Evolutionary conservation across 2,329 filamentous ascomycete genomes (phyloP).

Genomic region (Pezizomycotina sp.): DNA sequence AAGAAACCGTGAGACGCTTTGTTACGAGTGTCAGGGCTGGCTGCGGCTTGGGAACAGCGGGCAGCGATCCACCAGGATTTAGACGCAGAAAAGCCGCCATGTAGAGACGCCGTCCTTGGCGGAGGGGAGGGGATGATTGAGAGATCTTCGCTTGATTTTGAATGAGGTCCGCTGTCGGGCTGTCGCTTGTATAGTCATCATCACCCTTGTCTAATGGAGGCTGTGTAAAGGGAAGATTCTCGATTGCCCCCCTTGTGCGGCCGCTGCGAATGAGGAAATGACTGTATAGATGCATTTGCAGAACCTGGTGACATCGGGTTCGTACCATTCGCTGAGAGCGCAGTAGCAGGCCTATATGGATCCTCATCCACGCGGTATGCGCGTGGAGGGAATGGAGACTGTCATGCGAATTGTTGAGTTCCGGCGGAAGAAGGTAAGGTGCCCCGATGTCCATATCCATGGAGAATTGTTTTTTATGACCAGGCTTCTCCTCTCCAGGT

Average conservation of each 20-base stretch:
- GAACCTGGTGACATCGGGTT: too few species aligned
- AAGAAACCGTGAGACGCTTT: constrained; percentile 3
- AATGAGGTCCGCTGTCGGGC: constrained; percentile 16
- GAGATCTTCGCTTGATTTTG: constrained; percentile 15
- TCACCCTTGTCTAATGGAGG: constrained; percentile 21
- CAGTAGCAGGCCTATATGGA: constrained; percentile 54
- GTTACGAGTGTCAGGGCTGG: constrained; percentile 6
- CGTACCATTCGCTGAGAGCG: too few species aligned
- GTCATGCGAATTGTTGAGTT: constrained; percentile 60
- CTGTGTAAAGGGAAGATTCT: constrained; percentile 24
- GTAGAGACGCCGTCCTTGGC: constrained; percentile 19
- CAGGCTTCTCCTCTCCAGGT: constrained; percentile 37
- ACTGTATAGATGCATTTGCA: too few species aligned
- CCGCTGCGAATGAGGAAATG: too few species aligned
- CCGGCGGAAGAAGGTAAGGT: constrained; percentile 85
- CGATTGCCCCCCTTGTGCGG: constrained; percentile 8
- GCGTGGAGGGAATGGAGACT: constrained; percentile 74
- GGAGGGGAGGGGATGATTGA: constrained; percentile 19
- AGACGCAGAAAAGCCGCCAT: constrained; percentile 16
- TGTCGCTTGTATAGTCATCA: constrained; percentile 21
- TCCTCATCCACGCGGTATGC: constrained; percentile 61
- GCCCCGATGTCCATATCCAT: constrained; percentile 57
- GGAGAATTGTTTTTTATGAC: constrained; percentile 40
- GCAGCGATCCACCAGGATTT: constrained; percentile 11
- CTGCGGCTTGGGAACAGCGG: constrained; percentile 6